Evolutionary conservation across 179 eudicot genomes (phyloP).

Genomic region (Actinidia polygama): DNA sequence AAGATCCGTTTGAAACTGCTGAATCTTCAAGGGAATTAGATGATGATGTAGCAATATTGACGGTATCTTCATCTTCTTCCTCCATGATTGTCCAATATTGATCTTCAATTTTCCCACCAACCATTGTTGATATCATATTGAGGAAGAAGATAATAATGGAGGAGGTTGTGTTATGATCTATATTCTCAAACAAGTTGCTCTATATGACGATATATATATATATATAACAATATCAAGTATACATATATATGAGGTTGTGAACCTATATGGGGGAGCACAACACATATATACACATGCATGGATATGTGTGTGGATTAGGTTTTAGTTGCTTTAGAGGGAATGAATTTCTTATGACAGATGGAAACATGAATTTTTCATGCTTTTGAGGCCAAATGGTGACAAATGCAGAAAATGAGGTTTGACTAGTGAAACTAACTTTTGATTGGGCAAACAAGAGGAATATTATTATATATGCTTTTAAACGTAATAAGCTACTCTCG

Average conservation of each 20-base stretch:
- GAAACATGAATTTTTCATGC: slow-evolving; percentile 3
- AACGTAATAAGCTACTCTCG: too few relatives aligned
- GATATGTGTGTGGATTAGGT: background rate
- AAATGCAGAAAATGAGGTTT: background rate
- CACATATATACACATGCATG: slow-evolving; percentile 20
- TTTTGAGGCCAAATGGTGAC: background rate
- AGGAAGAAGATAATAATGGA: background rate
- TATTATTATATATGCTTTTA: too few relatives aligned
- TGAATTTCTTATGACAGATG: background rate
- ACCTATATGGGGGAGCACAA: slow-evolving; percentile 18
- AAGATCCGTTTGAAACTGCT: slow-evolving; percentile 33
- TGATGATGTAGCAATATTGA: slow-evolving; percentile 2
- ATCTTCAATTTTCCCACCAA: background rate
- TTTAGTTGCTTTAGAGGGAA: slow-evolving; percentile 3
- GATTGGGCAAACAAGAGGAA: background rate
- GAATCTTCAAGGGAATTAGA: slow-evolving; percentile 35
- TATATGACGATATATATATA: too few relatives aligned
- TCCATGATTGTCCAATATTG: background rate
- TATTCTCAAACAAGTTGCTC: background rate
- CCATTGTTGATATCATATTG: background rate
- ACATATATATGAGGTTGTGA: background rate
- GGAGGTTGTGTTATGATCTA: slow-evolving; percentile 21
- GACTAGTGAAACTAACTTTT: background rate
- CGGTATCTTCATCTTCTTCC: background rate
- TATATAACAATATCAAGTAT: too few relatives aligned